These are phyloP conservation scores for Datisca glomerata DNA, from an alignment of 306 rosid species.

Conservation along the genomic window DNA sequence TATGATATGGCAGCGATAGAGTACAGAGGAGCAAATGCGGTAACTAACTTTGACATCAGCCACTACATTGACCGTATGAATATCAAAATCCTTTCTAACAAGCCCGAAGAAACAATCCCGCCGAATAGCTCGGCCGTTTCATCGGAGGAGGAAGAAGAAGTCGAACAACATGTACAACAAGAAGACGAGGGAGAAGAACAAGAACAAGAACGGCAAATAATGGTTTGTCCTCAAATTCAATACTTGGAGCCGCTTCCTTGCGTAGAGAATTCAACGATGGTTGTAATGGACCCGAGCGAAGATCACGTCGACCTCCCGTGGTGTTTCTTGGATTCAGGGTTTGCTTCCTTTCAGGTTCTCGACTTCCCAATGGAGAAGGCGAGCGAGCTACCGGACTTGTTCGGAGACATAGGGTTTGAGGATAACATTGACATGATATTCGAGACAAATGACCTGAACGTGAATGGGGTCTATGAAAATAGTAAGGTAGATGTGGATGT, in stretches of 20 bases:
- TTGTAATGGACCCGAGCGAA: constrained; percentile 22
- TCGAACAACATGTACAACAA: constrained; percentile 9
- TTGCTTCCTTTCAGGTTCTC: constrained; percentile 23
- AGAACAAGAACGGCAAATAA: constrained; percentile 2
- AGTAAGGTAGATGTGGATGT: constrained; percentile 14
- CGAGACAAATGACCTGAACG: too few relatives aligned
- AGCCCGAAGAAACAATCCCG: constrained; percentile 4
- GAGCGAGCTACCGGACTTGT: constrained; percentile 24
- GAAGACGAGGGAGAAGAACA: constrained; percentile 1
- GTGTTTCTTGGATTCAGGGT: constrained; percentile 39
- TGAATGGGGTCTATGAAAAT: constrained; percentile 15
- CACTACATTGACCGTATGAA: constrained; percentile 39
- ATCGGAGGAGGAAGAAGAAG: constrained; percentile 14
- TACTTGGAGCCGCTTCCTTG: constrained; percentile 9
- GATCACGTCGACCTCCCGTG: constrained; percentile 33
- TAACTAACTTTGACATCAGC: constrained; percentile 73
- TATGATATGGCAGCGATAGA: constrained; percentile 87
- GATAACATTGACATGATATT: constrained; percentile 50
- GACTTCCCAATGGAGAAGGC: constrained; percentile 21
- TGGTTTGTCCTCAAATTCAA: constrained; percentile 1
- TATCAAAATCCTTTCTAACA: constrained; percentile 10
- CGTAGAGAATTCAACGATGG: constrained; percentile 24
- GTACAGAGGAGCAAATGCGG: constrained; percentile 82
- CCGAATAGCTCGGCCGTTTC: constrained; percentile 17
- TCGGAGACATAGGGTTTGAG: constrained; percentile 37